Percentiles rank a stretch among this genome's conserved stretches.
phyloP scores from a whole-genome alignment of 2,329 filamentous ascomycete species.

The Fusarium acutatum region DNA sequence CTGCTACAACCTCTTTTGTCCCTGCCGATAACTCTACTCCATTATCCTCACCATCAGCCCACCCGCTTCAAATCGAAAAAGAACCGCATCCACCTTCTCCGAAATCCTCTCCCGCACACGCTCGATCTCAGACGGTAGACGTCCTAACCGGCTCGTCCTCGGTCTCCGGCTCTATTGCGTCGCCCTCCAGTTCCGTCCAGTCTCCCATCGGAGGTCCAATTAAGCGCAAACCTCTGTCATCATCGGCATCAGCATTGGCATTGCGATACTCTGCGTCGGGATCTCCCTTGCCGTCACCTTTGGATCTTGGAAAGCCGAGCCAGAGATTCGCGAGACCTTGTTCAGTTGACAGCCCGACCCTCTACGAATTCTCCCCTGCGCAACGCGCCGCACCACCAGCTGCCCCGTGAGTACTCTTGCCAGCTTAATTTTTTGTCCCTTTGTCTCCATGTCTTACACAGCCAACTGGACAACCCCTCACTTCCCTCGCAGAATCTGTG shows the following conservation, averaged over 20 bases:
- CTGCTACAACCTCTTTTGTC: constrained; percentile 25
- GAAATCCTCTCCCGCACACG: constrained; percentile 29
- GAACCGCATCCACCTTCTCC: constrained; percentile 16
- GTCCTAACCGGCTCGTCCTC: constrained; percentile 30
- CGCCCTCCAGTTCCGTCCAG: constrained; percentile 20
- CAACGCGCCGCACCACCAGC: constrained; percentile 28
- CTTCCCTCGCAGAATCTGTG: constrained; percentile 11
- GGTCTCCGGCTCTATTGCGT: constrained; percentile 22
- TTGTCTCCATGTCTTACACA: constrained; percentile 11
- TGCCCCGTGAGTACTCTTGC: constrained; percentile 40
- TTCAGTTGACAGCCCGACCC: constrained; percentile 67
- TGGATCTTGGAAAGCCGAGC: constrained; percentile 59
- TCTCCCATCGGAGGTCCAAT: constrained; percentile 50
- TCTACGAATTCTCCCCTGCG: constrained; percentile 64
- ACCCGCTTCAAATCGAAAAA: constrained; percentile 20
- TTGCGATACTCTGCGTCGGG: constrained; percentile 41
- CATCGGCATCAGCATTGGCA: constrained; percentile 48
- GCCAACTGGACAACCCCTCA: neutral
- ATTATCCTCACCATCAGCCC: constrained; percentile 31
- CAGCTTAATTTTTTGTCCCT: neutral
- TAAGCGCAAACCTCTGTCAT: constrained; percentile 69
- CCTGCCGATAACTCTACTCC: constrained; percentile 31
- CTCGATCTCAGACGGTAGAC: constrained; percentile 41
- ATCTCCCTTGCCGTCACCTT: constrained; percentile 43
- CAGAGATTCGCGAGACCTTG: constrained; percentile 63